Base-by-base conservation (phyloP, 352 stramenopile genomes). In the Pythium phragmiticola region DNA sequence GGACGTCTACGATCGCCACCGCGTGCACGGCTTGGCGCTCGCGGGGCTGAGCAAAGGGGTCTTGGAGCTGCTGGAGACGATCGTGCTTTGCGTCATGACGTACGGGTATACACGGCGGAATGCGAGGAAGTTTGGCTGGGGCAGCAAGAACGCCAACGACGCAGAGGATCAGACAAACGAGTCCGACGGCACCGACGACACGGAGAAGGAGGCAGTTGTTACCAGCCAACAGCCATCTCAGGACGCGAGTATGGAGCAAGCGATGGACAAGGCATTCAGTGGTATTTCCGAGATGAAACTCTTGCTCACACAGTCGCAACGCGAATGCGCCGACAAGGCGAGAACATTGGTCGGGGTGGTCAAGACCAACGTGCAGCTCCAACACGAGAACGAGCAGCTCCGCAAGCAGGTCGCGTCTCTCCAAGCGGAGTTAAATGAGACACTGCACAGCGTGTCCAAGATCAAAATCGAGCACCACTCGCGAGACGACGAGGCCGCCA, bases 321-420 rank as follows among this genome's bases (percentile, higher is more conserved):
- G 28, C 9, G 19, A 42, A 26, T 36, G 54, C 37, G 8, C 33
- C 23, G 26, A 60, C 23, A 46, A 42, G 21, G 42, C 16, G 26
- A n/a, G 3, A 11, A 41, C 52, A 41, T 16, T 52, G 16, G 21
- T 2, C 13, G 7, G 6, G 1, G n/a, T 36, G 43, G 12, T 19
- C 17, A n/a, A 57, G 16, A 16, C 57, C 9, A 48, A 36, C 17
- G 34, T 51, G n/a, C 41, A 36, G 30, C 57, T 64, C 47, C 36
- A 43, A 11, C 17, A 26, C 48, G 57, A 65, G 16, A 65, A 57
- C 47, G 14, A 65, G 39, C 47, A 63, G 37, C 57, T 65, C 36
- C 36, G 36, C 16, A 8, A 19, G 8, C 34, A 57, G 6, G 9
- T 65, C 57, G 19, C 21, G 17, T 57, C 57, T 3, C 57, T 65